Percentiles rank a stretch among this genome's conserved stretches.
These are phyloP conservation scores for Aspergillus cristatus DNA, from an alignment of 495 filamentous ascomycete genomes.

Conservation along the genomic window DNA sequence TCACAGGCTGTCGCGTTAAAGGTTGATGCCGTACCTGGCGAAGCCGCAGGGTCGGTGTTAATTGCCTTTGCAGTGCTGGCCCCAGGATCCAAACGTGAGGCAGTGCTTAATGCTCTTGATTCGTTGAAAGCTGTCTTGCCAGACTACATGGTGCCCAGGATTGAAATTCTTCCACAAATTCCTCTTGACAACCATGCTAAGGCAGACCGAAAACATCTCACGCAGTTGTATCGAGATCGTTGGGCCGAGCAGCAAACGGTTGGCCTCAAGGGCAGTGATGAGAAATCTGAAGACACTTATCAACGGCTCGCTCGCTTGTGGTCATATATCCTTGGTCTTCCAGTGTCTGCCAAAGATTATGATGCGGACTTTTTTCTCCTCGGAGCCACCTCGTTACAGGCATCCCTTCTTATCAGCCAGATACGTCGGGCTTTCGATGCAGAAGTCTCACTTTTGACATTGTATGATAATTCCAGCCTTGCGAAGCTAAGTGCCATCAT, in stretches of 20 bases:
- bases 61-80: constrained; percentile 4
- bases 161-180: constrained; percentile 5
- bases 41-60: constrained; percentile 6
- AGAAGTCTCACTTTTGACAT: constrained; percentile 1
- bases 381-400: constrained; percentile 8
- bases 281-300: neutral
- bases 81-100: neutral
- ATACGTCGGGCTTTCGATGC: constrained; percentile 1
- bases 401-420: constrained; percentile 3
- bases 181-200: constrained; percentile 8
- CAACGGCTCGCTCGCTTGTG: constrained; percentile 1
- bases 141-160: constrained; percentile 5
- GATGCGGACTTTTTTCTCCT: constrained; percentile 8
- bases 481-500: neutral
- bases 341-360: neutral
- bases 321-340: constrained; percentile 2
- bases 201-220: constrained; percentile 7
- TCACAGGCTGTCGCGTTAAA: constrained; percentile 4
- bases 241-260: neutral
- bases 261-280: neutral
- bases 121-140: constrained; percentile 3
- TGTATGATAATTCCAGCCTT: constrained; percentile 5
- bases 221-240: neutral
- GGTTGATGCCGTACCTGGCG: neutral
- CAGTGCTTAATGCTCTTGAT: neutral